phyloP scores from a whole-genome alignment of 768 basidiomycete species.

The Solioccasus polychromus region DNA sequence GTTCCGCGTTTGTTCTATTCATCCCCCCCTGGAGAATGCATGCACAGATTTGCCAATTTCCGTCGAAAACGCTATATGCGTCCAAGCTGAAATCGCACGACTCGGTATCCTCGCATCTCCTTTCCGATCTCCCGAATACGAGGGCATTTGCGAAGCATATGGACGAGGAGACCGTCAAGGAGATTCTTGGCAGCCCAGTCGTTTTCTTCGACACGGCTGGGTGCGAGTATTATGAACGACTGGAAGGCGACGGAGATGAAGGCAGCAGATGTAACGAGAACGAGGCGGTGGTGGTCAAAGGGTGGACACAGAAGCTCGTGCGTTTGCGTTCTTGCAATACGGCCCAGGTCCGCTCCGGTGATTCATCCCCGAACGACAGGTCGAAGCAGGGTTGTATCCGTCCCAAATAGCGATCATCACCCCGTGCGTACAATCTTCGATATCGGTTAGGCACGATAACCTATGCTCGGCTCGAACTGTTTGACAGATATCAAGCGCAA shows the following conservation, averaged over 20 bases:
- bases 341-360: not conserved
- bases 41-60: constrained; percentile 77
- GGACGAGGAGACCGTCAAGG: constrained; percentile 67
- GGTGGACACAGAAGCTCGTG: constrained; percentile 81
- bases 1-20: not conserved
- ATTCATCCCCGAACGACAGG: constrained; percentile 35
- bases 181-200: constrained; percentile 71
- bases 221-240: constrained; percentile 87
- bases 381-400: constrained; percentile 57
- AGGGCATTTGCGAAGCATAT: constrained; percentile 31
- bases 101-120: constrained; percentile 68
- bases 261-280: constrained; percentile 94
- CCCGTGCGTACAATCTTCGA: constrained; percentile 47
- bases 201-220: constrained; percentile 95
- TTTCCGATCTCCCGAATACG: constrained; percentile 65
- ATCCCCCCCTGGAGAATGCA: constrained; percentile 65
- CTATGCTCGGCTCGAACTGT: not conserved
- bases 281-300: constrained; percentile 81
- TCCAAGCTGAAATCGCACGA: constrained; percentile 65
- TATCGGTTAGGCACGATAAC: not conserved
- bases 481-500: constrained; percentile 81
- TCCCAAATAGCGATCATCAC: constrained; percentile 85
- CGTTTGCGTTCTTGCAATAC: constrained; percentile 12
- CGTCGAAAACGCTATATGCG: constrained; percentile 77
- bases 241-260: constrained; percentile 78